Conservation (phyloP, 169 alveolate genomes). For the Eimeria mitis region DNA sequence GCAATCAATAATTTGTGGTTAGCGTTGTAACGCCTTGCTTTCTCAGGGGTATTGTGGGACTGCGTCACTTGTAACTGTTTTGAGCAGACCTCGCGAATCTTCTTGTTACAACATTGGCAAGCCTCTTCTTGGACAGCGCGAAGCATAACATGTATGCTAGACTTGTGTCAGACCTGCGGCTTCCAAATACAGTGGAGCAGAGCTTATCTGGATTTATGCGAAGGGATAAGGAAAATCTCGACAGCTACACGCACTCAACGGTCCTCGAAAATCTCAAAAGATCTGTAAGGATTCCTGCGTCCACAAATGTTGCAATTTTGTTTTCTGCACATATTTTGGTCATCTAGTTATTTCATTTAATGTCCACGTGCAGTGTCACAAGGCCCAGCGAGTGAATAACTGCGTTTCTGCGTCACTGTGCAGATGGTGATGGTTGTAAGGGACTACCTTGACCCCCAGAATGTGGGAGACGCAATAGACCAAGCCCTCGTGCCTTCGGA, state of each 20-base stretch:
- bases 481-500: constrained; percentile 48
- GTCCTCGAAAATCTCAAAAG: constrained; percentile 10
- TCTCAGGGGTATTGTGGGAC: not conserved
- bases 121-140: constrained; percentile 48
- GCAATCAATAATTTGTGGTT: not conserved
- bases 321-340: not conserved
- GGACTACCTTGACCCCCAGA: constrained; percentile 10
- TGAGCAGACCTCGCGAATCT: constrained; percentile 46
- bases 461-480: constrained; percentile 31
- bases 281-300: not conserved
- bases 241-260: constrained; percentile 60
- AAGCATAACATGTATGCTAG: constrained; percentile 55
- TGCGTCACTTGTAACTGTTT: constrained; percentile 4
- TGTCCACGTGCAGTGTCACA: not conserved
- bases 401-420: not conserved
- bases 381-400: not conserved
- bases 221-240: not conserved
- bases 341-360: not conserved
- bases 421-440: constrained; percentile 31
- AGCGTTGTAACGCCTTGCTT: not conserved
- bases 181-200: constrained; percentile 33
- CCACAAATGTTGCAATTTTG: not conserved
- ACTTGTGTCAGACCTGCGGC: constrained; percentile 17
- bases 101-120: constrained; percentile 31
- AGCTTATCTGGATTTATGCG: constrained; percentile 15